A percentile compares a stretch with the other conserved stretches of the same genome.
Conservation (phyloP, 2,329 filamentous ascomycete species). For the Dothideomycetidae sp. region DNA sequence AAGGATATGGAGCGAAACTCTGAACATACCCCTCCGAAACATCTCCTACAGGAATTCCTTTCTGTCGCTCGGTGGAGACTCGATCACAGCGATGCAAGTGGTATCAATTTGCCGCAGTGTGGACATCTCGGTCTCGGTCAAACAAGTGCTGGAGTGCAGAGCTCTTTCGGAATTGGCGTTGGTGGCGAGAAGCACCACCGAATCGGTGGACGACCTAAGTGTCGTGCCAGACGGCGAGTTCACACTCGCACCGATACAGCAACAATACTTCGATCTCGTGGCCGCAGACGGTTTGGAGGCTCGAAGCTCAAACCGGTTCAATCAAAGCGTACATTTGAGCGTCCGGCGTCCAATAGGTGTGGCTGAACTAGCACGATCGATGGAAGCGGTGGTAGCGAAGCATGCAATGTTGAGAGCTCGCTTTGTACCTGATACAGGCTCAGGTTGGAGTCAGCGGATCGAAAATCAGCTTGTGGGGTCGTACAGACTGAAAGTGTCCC, state of each 20-base stretch:
- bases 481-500: too few relatives aligned
- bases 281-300: conserved; percentile 26
- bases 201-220: neutral
- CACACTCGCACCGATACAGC: conserved; percentile 4
- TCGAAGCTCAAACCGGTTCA: too few relatives aligned
- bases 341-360: too few relatives aligned
- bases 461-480: too few relatives aligned
- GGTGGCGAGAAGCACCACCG: too few relatives aligned
- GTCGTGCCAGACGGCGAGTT: too few relatives aligned
- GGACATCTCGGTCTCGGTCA: neutral
- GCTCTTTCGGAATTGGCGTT: neutral
- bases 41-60: conserved; percentile 45
- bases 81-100: conserved; percentile 46
- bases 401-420: too few relatives aligned
- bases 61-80: conserved; percentile 47
- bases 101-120: conserved; percentile 26
- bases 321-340: too few relatives aligned
- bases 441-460: conserved; percentile 24
- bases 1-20: conserved; percentile 35
- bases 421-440: conserved; percentile 19
- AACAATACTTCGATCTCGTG: conserved; percentile 1
- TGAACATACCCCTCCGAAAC: conserved; percentile 31
- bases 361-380: too few relatives aligned
- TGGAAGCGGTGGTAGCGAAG: too few relatives aligned
- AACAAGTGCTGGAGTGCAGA: neutral